These are phyloP conservation scores for Acer yangbiense DNA, from an alignment of 345 rosid genomes.

Conservation along the genomic window DNA sequence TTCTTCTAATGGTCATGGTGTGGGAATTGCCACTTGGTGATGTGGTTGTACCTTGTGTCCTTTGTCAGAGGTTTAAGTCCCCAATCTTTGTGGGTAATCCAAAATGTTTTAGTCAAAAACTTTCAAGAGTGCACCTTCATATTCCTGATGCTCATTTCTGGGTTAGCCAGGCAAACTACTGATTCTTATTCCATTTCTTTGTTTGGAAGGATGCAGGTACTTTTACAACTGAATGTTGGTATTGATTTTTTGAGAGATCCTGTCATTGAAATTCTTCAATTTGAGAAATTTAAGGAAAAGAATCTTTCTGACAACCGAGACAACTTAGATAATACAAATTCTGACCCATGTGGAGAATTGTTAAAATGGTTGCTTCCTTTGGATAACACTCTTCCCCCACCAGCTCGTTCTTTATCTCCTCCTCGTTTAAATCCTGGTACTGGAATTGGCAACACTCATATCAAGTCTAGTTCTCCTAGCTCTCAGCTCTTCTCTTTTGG, in stretches of 20 bases:
- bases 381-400: conserved; percentile 67
- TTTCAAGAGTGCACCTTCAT: background rate
- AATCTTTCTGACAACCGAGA: conserved; percentile 38
- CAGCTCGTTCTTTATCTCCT: conserved; percentile 57
- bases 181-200: conserved; percentile 62
- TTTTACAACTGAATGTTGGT: conserved; percentile 82
- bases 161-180: conserved; percentile 14
- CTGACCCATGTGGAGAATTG: conserved; percentile 75
- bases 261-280: conserved; percentile 91
- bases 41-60: conserved; percentile 2
- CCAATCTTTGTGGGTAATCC: background rate
- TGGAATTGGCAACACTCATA: conserved; percentile 53
- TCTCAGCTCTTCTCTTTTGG: conserved; percentile 87
- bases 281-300: conserved; percentile 72
- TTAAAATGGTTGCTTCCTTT: conserved; percentile 95
- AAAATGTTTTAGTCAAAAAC: background rate
- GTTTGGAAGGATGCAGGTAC: conserved; percentile 98
- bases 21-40: background rate
- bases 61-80: background rate
- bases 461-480: conserved; percentile 65
- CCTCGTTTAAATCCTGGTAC: conserved; percentile 56
- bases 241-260: conserved; percentile 76
- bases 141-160: background rate
- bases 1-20: background rate
- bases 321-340: conserved; percentile 34